Conservation (phyloP, 2,329 filamentous ascomycete genomes). For the Aspergillus jensenii region DNA sequence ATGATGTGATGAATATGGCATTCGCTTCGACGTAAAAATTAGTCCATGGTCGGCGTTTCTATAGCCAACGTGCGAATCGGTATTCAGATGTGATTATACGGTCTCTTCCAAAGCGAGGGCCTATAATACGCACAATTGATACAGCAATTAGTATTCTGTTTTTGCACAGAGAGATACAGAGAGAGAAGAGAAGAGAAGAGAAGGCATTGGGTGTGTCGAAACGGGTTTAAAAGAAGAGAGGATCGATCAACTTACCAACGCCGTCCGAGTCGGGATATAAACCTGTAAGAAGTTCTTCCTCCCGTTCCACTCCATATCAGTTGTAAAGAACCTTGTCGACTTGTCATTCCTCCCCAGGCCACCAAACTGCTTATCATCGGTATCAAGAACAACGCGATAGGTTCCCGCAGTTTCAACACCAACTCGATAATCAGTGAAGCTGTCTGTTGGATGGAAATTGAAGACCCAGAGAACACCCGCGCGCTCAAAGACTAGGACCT, state of each 20-base stretch:
- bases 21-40: not conserved
- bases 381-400: conserved; percentile 82
- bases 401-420: conserved; percentile 82
- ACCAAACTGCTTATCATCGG: conserved; percentile 74
- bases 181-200: not conserved
- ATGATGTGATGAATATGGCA: not conserved
- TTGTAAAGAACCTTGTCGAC: conserved; percentile 87
- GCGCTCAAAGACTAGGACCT: conserved; percentile 93
- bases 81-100: conserved; percentile 21
- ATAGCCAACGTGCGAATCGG: too few relatives aligned
- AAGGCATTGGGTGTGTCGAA: not conserved
- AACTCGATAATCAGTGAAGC: conserved; percentile 89
- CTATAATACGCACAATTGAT: conserved; percentile 32
- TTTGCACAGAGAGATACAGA: not conserved
- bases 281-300: conserved; percentile 89
- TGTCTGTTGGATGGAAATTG: conserved; percentile 86
- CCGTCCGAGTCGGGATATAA: conserved; percentile 82
- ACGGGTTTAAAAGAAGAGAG: not conserved
- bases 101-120: conserved; percentile 55
- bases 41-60: too few relatives aligned
- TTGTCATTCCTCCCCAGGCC: conserved; percentile 76
- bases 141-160: not conserved
- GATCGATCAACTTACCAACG: conserved; percentile 61
- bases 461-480: conserved; percentile 90
- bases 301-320: conserved; percentile 84